phyloP scores from a whole-genome alignment of 805 yeast genomes.

The Scheffersomyces lignosus region DNA sequence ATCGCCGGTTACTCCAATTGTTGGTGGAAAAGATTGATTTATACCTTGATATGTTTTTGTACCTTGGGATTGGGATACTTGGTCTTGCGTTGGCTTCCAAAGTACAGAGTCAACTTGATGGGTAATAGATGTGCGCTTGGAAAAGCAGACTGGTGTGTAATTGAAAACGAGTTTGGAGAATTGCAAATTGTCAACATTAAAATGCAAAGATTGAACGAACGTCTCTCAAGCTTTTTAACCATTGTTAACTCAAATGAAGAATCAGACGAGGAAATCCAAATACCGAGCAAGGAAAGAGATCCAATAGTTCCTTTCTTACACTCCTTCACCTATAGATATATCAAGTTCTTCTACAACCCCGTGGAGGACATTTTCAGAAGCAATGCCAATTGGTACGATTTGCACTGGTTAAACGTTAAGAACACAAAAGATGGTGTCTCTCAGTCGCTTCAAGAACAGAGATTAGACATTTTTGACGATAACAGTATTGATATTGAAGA shows the following conservation, averaged over 20 bases:
- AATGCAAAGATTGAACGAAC: constrained; percentile 64
- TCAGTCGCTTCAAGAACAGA: constrained; percentile 64
- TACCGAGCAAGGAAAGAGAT: constrained; percentile 39
- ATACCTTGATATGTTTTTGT: constrained; percentile 51
- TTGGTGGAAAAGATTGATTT: constrained; percentile 43
- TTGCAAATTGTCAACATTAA: constrained; percentile 58
- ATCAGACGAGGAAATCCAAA: constrained; percentile 19
- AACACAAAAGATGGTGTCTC: constrained; percentile 67
- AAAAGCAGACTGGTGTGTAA: constrained; percentile 85
- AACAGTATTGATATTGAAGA: constrained; percentile 77
- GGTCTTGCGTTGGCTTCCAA: constrained; percentile 83
- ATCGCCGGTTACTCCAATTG: constrained; percentile 84
- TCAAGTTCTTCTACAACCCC: constrained; percentile 82
- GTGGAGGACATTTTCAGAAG: constrained; percentile 82
- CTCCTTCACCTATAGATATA: constrained; percentile 77
- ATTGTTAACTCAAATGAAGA: constrained; percentile 22
- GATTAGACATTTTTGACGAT: constrained; percentile 72
- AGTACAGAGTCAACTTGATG: constrained; percentile 62
- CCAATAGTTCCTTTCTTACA: constrained; percentile 71
- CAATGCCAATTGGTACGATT: constrained; percentile 84
- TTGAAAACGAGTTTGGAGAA: constrained; percentile 94
- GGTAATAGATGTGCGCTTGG: constrained; percentile 73
- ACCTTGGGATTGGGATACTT: constrained; percentile 77
- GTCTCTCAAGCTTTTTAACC: constrained; percentile 66
- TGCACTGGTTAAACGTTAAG: constrained; percentile 65